These are phyloP conservation scores for Picochlorum costavermella DNA, from an alignment of 139 green algal genomes.

Conservation along the genomic window DNA sequence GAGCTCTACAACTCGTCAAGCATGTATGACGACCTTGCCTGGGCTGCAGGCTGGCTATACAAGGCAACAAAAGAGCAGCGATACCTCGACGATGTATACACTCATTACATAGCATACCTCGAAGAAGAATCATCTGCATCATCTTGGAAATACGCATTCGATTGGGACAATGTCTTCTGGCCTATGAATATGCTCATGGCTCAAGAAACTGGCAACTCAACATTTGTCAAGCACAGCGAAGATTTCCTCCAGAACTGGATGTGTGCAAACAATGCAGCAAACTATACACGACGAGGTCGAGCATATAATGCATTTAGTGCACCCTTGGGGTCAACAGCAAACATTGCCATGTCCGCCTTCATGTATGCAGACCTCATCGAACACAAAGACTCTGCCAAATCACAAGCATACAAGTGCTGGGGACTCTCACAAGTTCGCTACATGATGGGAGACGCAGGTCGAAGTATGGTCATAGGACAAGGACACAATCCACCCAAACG, in stretches of 20 bases:
- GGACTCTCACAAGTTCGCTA: conserved; percentile 47
- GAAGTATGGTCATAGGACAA: conserved; percentile 32
- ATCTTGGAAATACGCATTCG: conserved; percentile 30
- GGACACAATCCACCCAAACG: conserved; percentile 36
- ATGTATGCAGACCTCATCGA: conserved; percentile 34
- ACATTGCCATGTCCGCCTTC: conserved; percentile 43
- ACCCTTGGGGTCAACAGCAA: conserved; percentile 46
- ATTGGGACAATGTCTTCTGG: conserved; percentile 49
- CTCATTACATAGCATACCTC: conserved; percentile 37
- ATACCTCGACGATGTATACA: conserved; percentile 46
- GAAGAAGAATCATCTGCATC: conserved; percentile 20
- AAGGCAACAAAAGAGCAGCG: conserved; percentile 37
- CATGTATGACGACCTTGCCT: conserved; percentile 58
- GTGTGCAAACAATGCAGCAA: conserved; percentile 30
- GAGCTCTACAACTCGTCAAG: conserved; percentile 45
- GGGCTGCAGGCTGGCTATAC: conserved; percentile 60
- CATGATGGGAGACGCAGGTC: conserved; percentile 45
- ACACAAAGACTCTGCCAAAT: background rate
- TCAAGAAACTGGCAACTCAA: conserved; percentile 32
- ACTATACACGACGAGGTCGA: conserved; percentile 37
- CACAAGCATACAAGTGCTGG: conserved; percentile 48
- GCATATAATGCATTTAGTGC: conserved; percentile 35
- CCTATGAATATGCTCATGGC: conserved; percentile 45
- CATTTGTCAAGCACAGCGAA: conserved; percentile 35
- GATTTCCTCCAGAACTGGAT: conserved; percentile 42